These are phyloP conservation scores for Cyclaneusma minus DNA, from an alignment of 2,329 filamentous ascomycete species.

Conservation along the genomic window DNA sequence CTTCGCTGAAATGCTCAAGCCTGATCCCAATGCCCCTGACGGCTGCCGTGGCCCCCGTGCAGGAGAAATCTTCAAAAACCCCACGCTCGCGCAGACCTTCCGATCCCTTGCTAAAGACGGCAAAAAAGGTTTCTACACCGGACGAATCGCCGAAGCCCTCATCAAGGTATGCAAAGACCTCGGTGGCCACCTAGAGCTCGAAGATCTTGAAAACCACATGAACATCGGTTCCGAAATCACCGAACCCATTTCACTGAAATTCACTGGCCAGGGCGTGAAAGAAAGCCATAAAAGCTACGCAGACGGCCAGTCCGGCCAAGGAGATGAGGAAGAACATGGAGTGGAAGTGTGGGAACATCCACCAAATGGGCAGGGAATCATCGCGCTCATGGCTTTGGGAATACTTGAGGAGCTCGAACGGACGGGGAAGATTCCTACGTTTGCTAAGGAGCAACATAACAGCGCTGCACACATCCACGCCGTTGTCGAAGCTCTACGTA, in stretches of 20 bases:
- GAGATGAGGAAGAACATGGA: conserved; percentile 26
- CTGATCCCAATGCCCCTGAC: conserved; percentile 48
- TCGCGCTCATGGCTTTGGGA: conserved; percentile 85
- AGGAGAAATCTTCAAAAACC: conserved; percentile 84
- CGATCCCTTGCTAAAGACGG: conserved; percentile 62
- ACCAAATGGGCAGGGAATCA: conserved; percentile 90
- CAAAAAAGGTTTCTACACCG: conserved; percentile 83
- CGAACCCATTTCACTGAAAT: conserved; percentile 70
- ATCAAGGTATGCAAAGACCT: conserved; percentile 61
- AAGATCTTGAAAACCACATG: conserved; percentile 67
- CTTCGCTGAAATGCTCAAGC: conserved; percentile 73
- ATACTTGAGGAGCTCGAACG: conserved; percentile 79
- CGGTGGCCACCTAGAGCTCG: conserved; percentile 64
- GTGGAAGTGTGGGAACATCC: conserved; percentile 93
- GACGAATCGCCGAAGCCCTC: conserved; percentile 65
- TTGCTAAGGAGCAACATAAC: conserved; percentile 63
- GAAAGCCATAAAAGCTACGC: conserved; percentile 27
- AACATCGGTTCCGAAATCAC: conserved; percentile 62
- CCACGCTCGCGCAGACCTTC: conserved; percentile 68
- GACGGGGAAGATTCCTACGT: conserved; percentile 56
- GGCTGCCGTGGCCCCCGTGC: conserved; percentile 60
- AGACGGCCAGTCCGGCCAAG: conserved; percentile 24
- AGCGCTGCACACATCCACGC: conserved; percentile 68
- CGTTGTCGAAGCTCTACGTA: conserved; percentile 72
- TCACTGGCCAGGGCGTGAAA: conserved; percentile 47